Evolutionary conservation across 2,329 filamentous ascomycete genomes (phyloP).

Genomic region (Moelleriella libera): DNA sequence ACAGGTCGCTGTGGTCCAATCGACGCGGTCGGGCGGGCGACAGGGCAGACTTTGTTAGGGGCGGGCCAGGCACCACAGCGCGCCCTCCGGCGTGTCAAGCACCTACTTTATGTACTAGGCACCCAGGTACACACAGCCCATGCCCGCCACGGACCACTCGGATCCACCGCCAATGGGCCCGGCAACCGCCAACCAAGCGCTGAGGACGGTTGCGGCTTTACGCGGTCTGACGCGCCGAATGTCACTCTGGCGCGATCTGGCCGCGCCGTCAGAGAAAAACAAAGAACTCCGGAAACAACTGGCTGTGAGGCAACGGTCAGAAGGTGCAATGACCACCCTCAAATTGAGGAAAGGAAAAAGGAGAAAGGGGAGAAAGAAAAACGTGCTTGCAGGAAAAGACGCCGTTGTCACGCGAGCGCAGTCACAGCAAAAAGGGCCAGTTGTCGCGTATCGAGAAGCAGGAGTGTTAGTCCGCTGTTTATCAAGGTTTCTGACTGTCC

Average conservation of each 20-base stretch:
- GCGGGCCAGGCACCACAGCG: background rate
- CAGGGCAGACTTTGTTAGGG: background rate
- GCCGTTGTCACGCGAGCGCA: no score
- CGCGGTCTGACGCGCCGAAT: conserved; percentile 17
- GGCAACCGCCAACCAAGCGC: background rate
- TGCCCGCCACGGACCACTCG: background rate
- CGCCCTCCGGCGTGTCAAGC: background rate
- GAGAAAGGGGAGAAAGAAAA: no score
- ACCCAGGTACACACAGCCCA: background rate
- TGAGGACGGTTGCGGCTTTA: conserved; percentile 16
- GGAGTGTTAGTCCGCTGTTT: background rate
- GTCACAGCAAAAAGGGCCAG: no score
- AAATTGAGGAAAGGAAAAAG: background rate
- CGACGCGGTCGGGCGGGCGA: background rate
- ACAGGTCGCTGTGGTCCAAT: background rate
- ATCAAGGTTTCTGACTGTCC: background rate
- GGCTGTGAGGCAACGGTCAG: background rate
- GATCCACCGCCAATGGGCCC: background rate
- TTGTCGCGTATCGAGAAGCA: no score
- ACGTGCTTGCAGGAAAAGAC: no score
- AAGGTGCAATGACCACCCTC: background rate
- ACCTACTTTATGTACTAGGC: background rate
- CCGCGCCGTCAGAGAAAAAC: background rate
- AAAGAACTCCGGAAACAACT: background rate
- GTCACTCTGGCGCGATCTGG: conserved; percentile 3